These are phyloP conservation scores for Aureobasidium sp. DNA, from an alignment of 2,329 filamentous ascomycete genomes.

Conservation along the genomic window DNA sequence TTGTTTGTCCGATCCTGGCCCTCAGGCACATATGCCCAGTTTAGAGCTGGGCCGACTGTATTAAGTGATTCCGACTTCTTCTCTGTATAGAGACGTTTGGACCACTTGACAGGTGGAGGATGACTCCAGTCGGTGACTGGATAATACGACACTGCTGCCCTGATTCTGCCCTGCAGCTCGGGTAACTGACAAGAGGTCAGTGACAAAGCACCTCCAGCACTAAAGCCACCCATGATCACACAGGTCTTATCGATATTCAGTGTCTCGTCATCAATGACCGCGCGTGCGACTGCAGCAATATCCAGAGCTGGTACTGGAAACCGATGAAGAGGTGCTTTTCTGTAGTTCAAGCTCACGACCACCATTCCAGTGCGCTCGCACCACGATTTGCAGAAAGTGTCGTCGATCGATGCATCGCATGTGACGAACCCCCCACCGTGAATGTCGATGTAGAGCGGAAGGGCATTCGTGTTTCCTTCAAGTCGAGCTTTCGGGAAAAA, in stretches of 20 bases:
- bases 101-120: background rate
- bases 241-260: background rate
- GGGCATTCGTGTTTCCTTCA: background rate
- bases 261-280: background rate
- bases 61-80: background rate
- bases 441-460: constrained; percentile 9
- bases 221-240: constrained; percentile 5
- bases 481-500: background rate
- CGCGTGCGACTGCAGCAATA: constrained; percentile 1
- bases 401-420: constrained; percentile 7
- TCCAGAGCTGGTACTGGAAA: background rate
- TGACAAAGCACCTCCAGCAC: background rate
- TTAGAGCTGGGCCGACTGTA: background rate
- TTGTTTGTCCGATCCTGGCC: background rate
- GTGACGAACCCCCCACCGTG: background rate
- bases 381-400: constrained; percentile 6
- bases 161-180: background rate
- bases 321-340: background rate
- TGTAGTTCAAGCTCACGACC: background rate
- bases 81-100: background rate
- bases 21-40: constrained; percentile 5
- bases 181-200: background rate
- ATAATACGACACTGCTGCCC: background rate
- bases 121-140: background rate
- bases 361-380: background rate